phyloP scores from a whole-genome alignment of 768 basidiomycete genomes.

The Lactarius quietus region DNA sequence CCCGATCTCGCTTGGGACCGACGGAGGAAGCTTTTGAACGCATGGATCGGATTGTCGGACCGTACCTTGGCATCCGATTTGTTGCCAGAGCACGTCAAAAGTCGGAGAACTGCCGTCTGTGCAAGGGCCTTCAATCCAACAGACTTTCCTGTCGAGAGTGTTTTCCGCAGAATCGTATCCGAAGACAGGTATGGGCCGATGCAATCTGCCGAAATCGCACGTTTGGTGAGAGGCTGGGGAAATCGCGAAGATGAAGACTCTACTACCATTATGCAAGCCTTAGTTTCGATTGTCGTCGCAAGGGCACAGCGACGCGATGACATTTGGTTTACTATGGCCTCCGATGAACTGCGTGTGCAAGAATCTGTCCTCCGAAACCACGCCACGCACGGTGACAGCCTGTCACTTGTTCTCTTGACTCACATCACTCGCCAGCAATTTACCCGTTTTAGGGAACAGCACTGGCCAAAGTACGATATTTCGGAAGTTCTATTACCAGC shows the following conservation, averaged over 20 bases:
- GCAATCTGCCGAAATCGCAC: background rate
- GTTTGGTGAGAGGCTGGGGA: background rate
- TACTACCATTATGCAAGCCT: background rate
- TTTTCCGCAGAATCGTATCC: background rate
- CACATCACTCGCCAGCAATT: background rate
- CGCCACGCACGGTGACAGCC: background rate
- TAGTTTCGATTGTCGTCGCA: background rate
- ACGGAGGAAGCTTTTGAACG: background rate
- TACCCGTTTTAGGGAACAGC: background rate
- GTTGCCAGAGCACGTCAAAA: background rate
- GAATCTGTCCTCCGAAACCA: background rate
- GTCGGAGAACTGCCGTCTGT: background rate
- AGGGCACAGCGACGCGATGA: background rate
- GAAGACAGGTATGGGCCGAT: background rate
- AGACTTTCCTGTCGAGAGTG: background rate
- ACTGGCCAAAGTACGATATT: background rate
- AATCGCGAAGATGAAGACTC: background rate
- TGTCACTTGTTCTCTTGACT: background rate
- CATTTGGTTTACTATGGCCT: background rate
- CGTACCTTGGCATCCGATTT: background rate
- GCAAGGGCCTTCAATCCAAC: background rate
- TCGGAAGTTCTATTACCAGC: background rate
- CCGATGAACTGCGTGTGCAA: background rate
- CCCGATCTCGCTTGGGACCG: background rate
- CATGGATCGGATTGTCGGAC: background rate